These are phyloP conservation scores for Diaporthe ilicicola DNA, from an alignment of 2,329 filamentous ascomycete genomes.

Conservation along the genomic window DNA sequence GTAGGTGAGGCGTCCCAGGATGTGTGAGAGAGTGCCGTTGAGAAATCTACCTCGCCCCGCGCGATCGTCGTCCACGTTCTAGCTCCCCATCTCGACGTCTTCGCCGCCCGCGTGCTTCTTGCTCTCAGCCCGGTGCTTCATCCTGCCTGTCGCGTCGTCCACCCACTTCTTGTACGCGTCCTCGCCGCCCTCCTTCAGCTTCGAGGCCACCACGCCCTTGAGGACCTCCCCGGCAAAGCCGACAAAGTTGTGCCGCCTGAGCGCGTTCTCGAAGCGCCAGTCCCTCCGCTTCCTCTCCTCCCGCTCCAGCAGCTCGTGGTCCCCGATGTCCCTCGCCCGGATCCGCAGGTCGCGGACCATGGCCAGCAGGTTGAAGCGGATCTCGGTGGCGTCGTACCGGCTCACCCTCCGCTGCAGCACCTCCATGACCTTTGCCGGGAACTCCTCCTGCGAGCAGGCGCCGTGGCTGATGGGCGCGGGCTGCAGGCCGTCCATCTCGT, in stretches of 20 bases:
- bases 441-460: slow-evolving; percentile 72
- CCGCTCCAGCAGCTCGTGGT: slow-evolving; percentile 77
- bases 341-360: slow-evolving; percentile 86
- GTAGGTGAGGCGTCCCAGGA: neutral
- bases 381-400: slow-evolving; percentile 86
- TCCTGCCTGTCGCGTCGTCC: slow-evolving; percentile 58
- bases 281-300: slow-evolving; percentile 85
- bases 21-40: neutral
- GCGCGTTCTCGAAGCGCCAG: slow-evolving; percentile 95
- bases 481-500: slow-evolving; percentile 95
- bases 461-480: slow-evolving; percentile 93
- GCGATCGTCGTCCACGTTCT: neutral
- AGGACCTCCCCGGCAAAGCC: slow-evolving; percentile 91
- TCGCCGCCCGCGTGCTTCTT: slow-evolving; percentile 39
- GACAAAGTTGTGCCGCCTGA: slow-evolving; percentile 94
- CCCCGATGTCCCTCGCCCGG: slow-evolving; percentile 81
- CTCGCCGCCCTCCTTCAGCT: slow-evolving; percentile 71
- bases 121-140: slow-evolving; percentile 44
- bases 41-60: neutral
- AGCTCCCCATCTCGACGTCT: slow-evolving; percentile 45
- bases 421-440: slow-evolving; percentile 83
- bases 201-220: slow-evolving; percentile 82
- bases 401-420: slow-evolving; percentile 85
- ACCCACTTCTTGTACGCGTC: slow-evolving; percentile 78
- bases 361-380: slow-evolving; percentile 94